Percentiles rank a stretch among this genome's conserved stretches.
These are phyloP conservation scores for Pestalotiopsis fici DNA, from an alignment of 2,329 filamentous ascomycete genomes.

Conservation along the genomic window DNA sequence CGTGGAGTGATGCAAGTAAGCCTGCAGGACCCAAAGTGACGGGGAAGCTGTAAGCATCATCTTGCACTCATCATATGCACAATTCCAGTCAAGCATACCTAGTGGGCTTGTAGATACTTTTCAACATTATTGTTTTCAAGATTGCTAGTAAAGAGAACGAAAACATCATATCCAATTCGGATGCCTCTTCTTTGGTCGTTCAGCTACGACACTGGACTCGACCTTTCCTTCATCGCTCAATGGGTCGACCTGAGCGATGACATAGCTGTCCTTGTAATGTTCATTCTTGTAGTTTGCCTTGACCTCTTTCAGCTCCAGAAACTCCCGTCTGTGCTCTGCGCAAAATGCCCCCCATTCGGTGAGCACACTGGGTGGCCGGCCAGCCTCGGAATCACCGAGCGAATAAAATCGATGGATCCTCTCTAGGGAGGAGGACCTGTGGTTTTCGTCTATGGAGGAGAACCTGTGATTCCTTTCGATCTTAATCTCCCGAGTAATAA, in stretches of 20 bases:
- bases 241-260: slow-evolving; percentile 15
- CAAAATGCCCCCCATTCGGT: background rate
- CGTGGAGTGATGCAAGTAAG: too few relatives aligned
- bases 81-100: too few relatives aligned
- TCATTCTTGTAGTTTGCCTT: background rate
- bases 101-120: too few relatives aligned
- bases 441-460: slow-evolving; percentile 13
- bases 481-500: slow-evolving; percentile 35
- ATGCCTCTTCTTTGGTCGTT: slow-evolving; percentile 2
- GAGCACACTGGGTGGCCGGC: background rate
- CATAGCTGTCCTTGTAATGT: slow-evolving; percentile 16
- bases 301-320: background rate
- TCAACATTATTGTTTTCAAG: background rate
- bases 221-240: slow-evolving; percentile 9
- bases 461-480: slow-evolving; percentile 18
- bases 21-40: too few relatives aligned
- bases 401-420: background rate
- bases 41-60: too few relatives aligned
- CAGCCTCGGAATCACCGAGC: background rate
- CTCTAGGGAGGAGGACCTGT: background rate
- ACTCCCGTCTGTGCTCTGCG: slow-evolving; percentile 5
- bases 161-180: background rate
- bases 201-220: slow-evolving; percentile 10
- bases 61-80: too few relatives aligned
- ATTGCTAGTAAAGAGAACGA: background rate